Base-by-base conservation (phyloP, 1,284 basidiomycete species). In the Retiboletus flavoniger region DNA sequence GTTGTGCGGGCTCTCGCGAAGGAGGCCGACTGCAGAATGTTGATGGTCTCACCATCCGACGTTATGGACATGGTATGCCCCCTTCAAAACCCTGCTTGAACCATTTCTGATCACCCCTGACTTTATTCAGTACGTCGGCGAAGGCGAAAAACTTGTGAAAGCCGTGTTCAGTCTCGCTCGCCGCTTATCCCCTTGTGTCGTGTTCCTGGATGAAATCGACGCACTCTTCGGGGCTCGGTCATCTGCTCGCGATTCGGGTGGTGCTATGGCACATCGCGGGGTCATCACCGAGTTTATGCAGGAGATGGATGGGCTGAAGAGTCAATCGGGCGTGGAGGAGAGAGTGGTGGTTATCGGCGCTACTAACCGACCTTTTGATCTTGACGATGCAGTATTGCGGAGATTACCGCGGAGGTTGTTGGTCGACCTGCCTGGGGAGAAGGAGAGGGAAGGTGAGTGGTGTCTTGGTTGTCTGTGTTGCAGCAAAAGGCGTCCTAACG, bases 261-360 rank as follows among this genome's bases (percentile, higher is more conserved):
- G 92, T 58, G 88, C 77, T 56, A 84, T 89, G 70, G 94, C 89
- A 29, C 94, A 93, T 72, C 83, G 91, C 59, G 87, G 88, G 26
- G 83, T 92, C 51, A 86, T 94, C 65, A 91, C 92, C 19, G 95
- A 98, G 69, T 95, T 98, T 70, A 98, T 98, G 95, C 95, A 98
- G 69, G 95, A 97, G 69, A 98, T 98, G 95, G 95, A 98, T 65
- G 95, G 95, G 3, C 74, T 96, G 54, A 92, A 84, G 65, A 83
- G 87, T 16, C 70, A 61, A 28, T 51, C 60, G 8, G 87, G 84
- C 29, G 82, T 81, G 64, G 91, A 93, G 61, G 87, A 87, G 66
- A 89, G 84, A 58, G 87, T 98, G 49, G 89, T 97, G 47, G 89
- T 98, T 46, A 94, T 98, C 55, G 95, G 95, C 32, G 95, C 95